These are phyloP conservation scores for Crucibulum cyathiforme DNA, from an alignment of 1,284 basidiomycete genomes.

Conservation along the genomic window DNA sequence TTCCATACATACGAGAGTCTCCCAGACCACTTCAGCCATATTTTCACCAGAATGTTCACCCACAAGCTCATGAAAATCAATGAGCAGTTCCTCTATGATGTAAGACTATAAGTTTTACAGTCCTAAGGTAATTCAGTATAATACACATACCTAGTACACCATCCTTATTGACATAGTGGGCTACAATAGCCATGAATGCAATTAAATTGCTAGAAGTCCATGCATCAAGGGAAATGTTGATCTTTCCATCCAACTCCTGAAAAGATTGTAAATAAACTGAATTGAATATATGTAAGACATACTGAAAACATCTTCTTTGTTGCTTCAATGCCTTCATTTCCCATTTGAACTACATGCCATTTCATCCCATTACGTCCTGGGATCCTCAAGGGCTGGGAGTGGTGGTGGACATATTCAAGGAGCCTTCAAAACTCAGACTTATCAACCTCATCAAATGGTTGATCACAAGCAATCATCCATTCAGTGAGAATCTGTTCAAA, in stretches of 20 bases:
- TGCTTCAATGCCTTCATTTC: neutral
- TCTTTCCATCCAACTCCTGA: neutral
- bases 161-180: neutral
- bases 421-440: conserved; percentile 26
- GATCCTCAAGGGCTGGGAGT: neutral
- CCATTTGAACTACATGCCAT: neutral
- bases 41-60: neutral
- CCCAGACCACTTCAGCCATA: neutral
- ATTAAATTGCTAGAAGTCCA: neutral
- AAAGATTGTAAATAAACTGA: neutral
- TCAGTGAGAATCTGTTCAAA: conserved; percentile 31
- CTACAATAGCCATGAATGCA: neutral
- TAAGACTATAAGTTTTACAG: neutral
- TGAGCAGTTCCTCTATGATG: neutral
- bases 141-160: neutral
- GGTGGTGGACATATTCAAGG: conserved; percentile 22
- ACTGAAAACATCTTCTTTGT: neutral
- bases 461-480: conserved; percentile 37
- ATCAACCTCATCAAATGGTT: conserved; percentile 39
- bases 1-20: neutral
- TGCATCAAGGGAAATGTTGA: too few species aligned
- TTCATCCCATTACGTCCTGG: neutral
- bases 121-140: neutral
- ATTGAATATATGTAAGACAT: neutral
- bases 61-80: neutral